Evolutionary conservation across 2,329 filamentous ascomycete species (phyloP), one percentile per base, ranked within the genome.

Genomic region (Curvularia eragrostidis): DNA sequence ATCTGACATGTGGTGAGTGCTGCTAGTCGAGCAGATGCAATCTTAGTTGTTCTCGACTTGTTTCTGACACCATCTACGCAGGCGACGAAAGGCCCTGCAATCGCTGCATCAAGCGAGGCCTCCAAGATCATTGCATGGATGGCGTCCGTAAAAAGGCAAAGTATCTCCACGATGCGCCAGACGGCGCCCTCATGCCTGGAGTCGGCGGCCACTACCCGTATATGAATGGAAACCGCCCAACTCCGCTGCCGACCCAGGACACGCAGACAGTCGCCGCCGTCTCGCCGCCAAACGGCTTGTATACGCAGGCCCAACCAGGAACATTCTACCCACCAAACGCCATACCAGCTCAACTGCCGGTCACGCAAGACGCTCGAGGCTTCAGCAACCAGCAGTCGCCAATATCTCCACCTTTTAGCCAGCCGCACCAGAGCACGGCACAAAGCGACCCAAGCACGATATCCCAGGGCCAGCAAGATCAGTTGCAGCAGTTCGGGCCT

Each of bases 121-220:
- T 98, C 21, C 91, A 93, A 70, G 93, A 97, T 75, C 87, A 87
- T 60, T 99, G 95, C 73, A 93, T 97, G 77, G 95, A 99, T 74
- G 95, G 95, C 52, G 93, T 98, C 50, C 90, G 95, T 63, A 99
- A 99, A 79, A 99, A 98, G 84, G 95, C 95, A 51, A 99, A 99
- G 78, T 99, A 99, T 77, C 90, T 99, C 55, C 93, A 98, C 73
- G 95, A 98, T 83, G 93, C 94, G 24, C 93, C 94, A 34, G 87
- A 92, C 51, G 93, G 96, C 75, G 93, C 93, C 44, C 83, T 97
- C 61, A 86, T 94, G 73, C 91, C 93, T n/a, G 92, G 95, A 41
- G 84, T 95, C 47, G 88, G 89, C 5, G 87, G 88, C 28, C 89
- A 87, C 69, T 91, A 89, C 70, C 85, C 82, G 76, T 76, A 79